A percentile compares a stretch with the other conserved stretches of the same genome.
phyloP scores from a whole-genome alignment of 768 basidiomycete species.

The Tulasnella sp. region DNA sequence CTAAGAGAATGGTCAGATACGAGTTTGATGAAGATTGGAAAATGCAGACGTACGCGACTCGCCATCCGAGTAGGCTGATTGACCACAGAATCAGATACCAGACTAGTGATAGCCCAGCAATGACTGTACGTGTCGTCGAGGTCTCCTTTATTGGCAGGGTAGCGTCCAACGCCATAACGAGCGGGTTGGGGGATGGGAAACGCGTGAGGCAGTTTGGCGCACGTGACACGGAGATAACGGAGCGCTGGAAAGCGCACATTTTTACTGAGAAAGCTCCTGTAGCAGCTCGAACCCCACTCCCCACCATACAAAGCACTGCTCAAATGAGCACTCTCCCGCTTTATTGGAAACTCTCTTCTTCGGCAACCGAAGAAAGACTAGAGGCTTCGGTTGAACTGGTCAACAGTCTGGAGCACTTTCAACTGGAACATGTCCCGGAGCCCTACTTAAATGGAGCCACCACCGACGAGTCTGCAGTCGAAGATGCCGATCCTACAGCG shows the following conservation, averaged over 20 bases:
- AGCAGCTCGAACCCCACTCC: not conserved
- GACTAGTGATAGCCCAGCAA: slow-evolving; percentile 28
- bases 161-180: not conserved
- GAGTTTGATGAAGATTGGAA: not conserved
- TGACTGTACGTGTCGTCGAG: not conserved
- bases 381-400: slow-evolving; percentile 80
- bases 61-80: slow-evolving; percentile 54
- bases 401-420: slow-evolving; percentile 72
- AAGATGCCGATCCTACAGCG: slow-evolving; percentile 20
- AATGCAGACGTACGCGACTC: slow-evolving; percentile 47
- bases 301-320: not conserved
- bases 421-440: slow-evolving; percentile 38
- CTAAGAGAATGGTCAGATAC: slow-evolving; percentile 30
- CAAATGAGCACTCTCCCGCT: slow-evolving; percentile 57
- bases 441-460: slow-evolving; percentile 17
- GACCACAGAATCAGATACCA: slow-evolving; percentile 59
- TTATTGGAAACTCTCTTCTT: slow-evolving; percentile 87
- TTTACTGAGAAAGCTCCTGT: not conserved
- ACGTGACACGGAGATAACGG: not conserved
- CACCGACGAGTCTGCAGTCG: slow-evolving; percentile 39
- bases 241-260: not conserved
- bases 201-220: not conserved
- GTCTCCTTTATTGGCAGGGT: not conserved
- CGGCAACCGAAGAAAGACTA: slow-evolving; percentile 65
- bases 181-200: not conserved